A percentile compares a stretch with the other conserved stretches of the same genome.
phyloP scores from a whole-genome alignment of 805 yeast genomes.

The Candida hungchunana region DNA sequence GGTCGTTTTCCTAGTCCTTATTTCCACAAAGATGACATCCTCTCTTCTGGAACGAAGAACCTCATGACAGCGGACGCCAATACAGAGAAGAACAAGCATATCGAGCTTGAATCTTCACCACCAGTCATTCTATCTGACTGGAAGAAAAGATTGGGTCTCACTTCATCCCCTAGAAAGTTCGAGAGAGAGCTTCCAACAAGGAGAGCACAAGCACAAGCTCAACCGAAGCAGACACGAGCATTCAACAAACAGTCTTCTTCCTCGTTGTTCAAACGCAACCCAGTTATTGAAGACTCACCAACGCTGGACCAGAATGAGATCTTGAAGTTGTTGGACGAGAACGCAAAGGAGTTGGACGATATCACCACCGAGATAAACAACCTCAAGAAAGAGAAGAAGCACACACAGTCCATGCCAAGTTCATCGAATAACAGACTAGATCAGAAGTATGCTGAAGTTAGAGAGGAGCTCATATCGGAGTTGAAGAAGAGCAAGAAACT shows the following conservation, averaged over 20 bases:
- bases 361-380: constrained; percentile 11
- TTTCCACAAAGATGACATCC: constrained; percentile 13
- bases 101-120: constrained; percentile 7
- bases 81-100: constrained; percentile 14
- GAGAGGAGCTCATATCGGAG: constrained; percentile 30
- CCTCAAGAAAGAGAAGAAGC: constrained; percentile 1
- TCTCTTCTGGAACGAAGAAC: constrained; percentile 18
- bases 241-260: too few species aligned
- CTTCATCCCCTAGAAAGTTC: too few species aligned
- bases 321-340: constrained; percentile 26
- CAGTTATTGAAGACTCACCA: constrained; percentile 4
- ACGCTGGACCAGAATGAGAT: constrained; percentile 10
- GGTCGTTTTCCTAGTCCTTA: constrained; percentile 26
- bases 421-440: constrained; percentile 7
- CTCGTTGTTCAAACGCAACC: not conserved
- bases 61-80: constrained; percentile 20
- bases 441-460: constrained; percentile 25
- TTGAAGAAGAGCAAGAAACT: constrained; percentile 30
- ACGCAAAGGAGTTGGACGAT: constrained; percentile 22
- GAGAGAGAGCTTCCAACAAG: too few species aligned
- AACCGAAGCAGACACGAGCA: too few species aligned
- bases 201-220: too few species aligned
- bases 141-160: constrained; percentile 4
- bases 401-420: not conserved
- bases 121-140: constrained; percentile 7